Evolutionary conservation across 2,329 filamentous ascomycete species (phyloP).

Genomic region (Fusarium brevicatenulatum): DNA sequence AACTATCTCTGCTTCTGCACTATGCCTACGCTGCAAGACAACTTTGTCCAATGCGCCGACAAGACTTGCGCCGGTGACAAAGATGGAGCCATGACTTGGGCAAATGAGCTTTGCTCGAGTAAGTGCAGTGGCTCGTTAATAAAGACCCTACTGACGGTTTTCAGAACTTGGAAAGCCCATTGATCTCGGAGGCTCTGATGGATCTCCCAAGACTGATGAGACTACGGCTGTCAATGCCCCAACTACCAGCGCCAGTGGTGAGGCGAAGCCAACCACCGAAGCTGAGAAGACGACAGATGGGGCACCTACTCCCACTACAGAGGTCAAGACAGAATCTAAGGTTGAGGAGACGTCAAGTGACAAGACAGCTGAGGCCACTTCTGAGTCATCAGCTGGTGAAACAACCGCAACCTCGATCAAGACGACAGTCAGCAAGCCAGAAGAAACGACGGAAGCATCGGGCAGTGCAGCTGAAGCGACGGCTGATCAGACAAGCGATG

Average conservation of each 20-base stretch:
- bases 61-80: conserved; percentile 14
- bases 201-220: neutral
- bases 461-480: neutral
- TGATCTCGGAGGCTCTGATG: conserved; percentile 8
- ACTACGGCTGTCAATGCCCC: neutral
- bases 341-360: neutral
- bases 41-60: conserved; percentile 40
- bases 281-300: neutral
- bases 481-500: neutral
- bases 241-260: neutral
- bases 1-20: conserved; percentile 49
- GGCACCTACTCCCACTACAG: neutral
- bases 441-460: neutral
- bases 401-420: neutral
- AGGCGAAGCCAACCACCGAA: neutral
- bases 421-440: conserved; percentile 1
- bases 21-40: conserved; percentile 34
- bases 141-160: neutral
- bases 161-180: conserved; percentile 29
- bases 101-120: conserved; percentile 49
- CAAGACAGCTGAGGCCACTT: neutral
- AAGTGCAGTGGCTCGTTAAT: rapidly evolving
- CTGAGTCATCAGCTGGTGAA: neutral
- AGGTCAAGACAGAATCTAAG: neutral
- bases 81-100: conserved; percentile 34